phyloP scores from a whole-genome alignment of 2,329 filamentous ascomycete species.

The Colletotrichum chrysophilum region DNA sequence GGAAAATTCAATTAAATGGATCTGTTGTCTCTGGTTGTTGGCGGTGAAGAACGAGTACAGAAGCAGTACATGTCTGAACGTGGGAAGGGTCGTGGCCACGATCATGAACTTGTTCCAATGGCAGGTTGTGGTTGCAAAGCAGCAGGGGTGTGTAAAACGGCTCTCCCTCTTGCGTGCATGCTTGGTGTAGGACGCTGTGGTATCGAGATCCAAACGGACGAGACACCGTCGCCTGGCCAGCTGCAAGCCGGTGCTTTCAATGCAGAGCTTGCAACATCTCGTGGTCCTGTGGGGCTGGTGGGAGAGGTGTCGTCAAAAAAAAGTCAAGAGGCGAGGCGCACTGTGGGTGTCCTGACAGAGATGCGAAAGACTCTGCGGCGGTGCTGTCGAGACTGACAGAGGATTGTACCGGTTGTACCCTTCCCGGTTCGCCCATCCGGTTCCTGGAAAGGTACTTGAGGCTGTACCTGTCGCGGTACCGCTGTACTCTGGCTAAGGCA shows the following conservation, averaged over 20 bases:
- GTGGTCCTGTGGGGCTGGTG: conserved; percentile 13
- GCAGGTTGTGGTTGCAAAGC: background rate
- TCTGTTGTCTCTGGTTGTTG: conserved; percentile 4
- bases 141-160: conserved; percentile 9
- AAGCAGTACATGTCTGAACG: background rate
- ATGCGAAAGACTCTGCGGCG: background rate
- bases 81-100: background rate
- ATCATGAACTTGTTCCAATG: conserved; percentile 5
- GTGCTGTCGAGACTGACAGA: background rate
- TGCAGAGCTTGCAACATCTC: conserved; percentile 19
- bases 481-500: background rate
- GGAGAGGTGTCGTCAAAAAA: background rate
- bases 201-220: conserved; percentile 20
- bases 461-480: background rate
- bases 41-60: conserved; percentile 10
- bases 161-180: conserved; percentile 1
- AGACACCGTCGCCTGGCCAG: conserved; percentile 12
- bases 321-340: background rate
- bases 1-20: conserved; percentile 19
- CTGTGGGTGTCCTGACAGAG: background rate
- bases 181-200: conserved; percentile 5
- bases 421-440: conserved; percentile 17
- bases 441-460: conserved; percentile 16
- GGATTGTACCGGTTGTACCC: background rate
- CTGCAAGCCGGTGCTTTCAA: conserved; percentile 14